A percentile compares a stretch with the other conserved stretches of the same genome.
Conservation (phyloP, 768 basidiomycete genomes). For the Clavulina sp. region DNA sequence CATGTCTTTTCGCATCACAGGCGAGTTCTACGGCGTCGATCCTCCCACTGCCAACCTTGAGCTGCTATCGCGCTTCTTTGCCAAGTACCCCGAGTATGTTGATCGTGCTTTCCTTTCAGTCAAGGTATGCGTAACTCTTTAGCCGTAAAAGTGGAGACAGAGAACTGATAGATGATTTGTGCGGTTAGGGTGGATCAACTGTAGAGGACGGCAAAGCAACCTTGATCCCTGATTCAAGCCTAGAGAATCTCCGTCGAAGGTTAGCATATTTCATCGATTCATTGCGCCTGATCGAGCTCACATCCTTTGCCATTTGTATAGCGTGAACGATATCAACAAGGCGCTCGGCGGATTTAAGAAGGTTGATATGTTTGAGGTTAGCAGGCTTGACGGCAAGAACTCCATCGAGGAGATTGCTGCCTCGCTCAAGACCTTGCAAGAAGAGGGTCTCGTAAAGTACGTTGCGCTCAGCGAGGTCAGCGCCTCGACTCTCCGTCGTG, state of each 20-base stretch:
- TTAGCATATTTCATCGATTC: no score
- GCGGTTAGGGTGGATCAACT: constrained; percentile 3
- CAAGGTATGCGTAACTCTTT: constrained; percentile 21
- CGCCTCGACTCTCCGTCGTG: constrained; percentile 28
- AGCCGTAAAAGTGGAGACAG: constrained; percentile 7
- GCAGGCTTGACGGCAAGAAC: constrained; percentile 28
- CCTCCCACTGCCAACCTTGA: constrained; percentile 19
- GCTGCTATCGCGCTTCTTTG: constrained; percentile 23
- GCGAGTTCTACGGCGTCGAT: constrained; percentile 23
- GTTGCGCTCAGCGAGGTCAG: constrained; percentile 42
- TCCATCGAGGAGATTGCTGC: constrained; percentile 29
- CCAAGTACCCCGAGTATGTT: constrained; percentile 16
- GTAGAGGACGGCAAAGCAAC: no score
- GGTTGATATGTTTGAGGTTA: constrained; percentile 42
- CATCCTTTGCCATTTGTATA: constrained; percentile 16
- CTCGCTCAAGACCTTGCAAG: constrained; percentile 27
- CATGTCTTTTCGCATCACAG: constrained; percentile 15
- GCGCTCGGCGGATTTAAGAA: constrained; percentile 34
- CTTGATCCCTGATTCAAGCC: no score
- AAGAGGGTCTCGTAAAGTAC: constrained; percentile 41
- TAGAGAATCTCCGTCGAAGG: not conserved
- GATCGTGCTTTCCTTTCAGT: constrained; percentile 22
- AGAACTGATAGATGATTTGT: not conserved
- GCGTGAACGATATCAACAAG: constrained; percentile 28
- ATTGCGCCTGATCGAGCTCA: no score